Evolutionary conservation across 371 early-diverging fungal species (phyloP).

Genomic region (Syncephalastrum monosporum): DNA sequence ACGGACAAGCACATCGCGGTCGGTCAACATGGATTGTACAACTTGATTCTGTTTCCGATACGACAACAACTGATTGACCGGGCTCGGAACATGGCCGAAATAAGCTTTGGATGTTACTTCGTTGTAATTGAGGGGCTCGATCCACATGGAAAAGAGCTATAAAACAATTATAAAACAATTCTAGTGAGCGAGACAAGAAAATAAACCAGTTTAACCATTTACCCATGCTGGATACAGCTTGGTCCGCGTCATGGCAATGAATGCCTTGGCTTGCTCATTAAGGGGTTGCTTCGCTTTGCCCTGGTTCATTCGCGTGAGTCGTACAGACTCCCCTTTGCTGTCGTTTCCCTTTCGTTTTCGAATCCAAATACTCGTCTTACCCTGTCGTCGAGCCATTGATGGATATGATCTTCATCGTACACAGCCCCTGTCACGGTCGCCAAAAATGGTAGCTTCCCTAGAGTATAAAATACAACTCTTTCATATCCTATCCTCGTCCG

Average conservation of each 20-base stretch:
- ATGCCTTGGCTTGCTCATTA: conserved; percentile 40
- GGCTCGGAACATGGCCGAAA: conserved; percentile 42
- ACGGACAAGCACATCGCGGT: conserved; percentile 43
- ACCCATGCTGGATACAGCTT: conserved; percentile 49
- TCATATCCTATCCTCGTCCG: too few species aligned
- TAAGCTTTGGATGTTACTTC: conserved; percentile 31
- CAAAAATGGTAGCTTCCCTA: conserved; percentile 45
- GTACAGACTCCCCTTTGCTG: neutral
- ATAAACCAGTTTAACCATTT: conserved; percentile 3
- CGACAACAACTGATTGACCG: conserved; percentile 31
- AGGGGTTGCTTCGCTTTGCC: conserved; percentile 20
- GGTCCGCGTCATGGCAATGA: conserved; percentile 34
- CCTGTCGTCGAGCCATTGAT: conserved; percentile 40
- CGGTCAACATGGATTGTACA: conserved; percentile 29
- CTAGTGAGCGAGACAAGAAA: neutral
- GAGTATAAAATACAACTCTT: too few species aligned
- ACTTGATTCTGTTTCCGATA: conserved; percentile 38
- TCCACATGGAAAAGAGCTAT: conserved; percentile 49
- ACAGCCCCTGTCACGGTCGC: conserved; percentile 38
- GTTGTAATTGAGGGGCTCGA: conserved; percentile 45
- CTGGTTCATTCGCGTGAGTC: conserved; percentile 12
- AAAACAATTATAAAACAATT: neutral
- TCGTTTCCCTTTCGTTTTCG: neutral
- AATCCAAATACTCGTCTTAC: conserved; percentile 12
- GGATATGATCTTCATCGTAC: conserved; percentile 31